Evolutionary conservation across 2,329 filamentous ascomycete genomes (phyloP).

Genomic region (Aspergillus sp.): DNA sequence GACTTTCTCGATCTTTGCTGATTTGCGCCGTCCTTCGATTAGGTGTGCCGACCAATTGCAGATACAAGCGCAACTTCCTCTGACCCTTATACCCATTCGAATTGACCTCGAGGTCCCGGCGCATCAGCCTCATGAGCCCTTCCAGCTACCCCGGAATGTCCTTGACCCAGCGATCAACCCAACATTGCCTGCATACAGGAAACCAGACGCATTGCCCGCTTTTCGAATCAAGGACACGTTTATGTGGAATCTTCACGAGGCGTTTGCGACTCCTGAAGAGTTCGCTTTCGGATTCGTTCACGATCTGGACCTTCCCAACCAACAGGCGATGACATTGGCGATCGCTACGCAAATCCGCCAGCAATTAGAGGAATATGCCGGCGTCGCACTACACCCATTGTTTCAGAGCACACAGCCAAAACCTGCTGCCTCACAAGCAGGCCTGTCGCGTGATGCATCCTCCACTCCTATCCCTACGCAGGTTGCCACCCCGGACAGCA

Average conservation of each 20-base stretch:
- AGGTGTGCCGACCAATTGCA: constrained; percentile 60
- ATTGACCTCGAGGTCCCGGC: constrained; percentile 91
- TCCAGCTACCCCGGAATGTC: constrained; percentile 44
- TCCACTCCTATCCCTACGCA: constrained; percentile 53
- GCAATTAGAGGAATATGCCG: constrained; percentile 93
- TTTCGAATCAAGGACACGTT: constrained; percentile 95
- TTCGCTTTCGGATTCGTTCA: constrained; percentile 90
- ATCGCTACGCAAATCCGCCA: constrained; percentile 94
- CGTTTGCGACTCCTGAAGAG: constrained; percentile 88
- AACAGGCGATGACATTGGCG: constrained; percentile 66
- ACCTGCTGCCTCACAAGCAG: constrained; percentile 27
- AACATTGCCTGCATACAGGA: constrained; percentile 73
- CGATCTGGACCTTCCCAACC: constrained; percentile 85
- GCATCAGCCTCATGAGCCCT: constrained; percentile 53
- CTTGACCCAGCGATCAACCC: constrained; percentile 55
- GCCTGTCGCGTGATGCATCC: constrained; percentile 53
- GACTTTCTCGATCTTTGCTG: constrained; percentile 11
- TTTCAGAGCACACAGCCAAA: constrained; percentile 61
- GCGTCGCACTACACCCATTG: constrained; percentile 87
- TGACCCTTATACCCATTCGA: constrained; percentile 90
- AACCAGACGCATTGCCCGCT: constrained; percentile 75
- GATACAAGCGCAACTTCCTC: constrained; percentile 71
- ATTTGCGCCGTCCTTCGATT: constrained; percentile 12
- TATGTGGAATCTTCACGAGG: constrained; percentile 95
- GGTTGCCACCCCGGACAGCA: constrained; percentile 60